Percentiles rank a stretch among this genome's conserved stretches.
Conservation (phyloP, 2,329 filamentous ascomycete genomes). For the Curvularia spicifera region DNA sequence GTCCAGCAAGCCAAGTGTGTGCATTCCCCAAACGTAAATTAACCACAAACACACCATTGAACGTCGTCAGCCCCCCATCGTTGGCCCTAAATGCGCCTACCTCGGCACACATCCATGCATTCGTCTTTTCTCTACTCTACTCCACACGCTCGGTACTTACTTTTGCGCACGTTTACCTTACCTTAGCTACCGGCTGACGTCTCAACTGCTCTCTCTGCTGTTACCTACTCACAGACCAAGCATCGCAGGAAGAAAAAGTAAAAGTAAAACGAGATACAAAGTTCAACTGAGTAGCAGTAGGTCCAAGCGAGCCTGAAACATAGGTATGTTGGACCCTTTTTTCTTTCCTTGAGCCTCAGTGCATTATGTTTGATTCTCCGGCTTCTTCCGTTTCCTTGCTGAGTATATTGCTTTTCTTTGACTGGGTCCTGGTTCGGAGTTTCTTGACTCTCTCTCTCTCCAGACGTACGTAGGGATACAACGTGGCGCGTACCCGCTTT, state of each 20-base stretch:
- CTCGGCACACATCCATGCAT: too few relatives aligned
- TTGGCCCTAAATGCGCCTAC: too few relatives aligned
- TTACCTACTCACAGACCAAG: not conserved
- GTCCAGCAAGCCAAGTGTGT: not conserved
- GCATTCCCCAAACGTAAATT: not conserved
- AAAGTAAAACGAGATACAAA: not conserved
- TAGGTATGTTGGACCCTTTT: not conserved
- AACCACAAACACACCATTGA: not conserved
- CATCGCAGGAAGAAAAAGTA: not conserved
- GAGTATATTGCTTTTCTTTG: not conserved
- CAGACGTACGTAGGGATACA: not conserved
- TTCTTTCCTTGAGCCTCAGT: not conserved
- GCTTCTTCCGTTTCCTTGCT: not conserved
- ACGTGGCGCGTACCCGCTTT: not conserved
- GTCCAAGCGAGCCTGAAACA: not conserved
- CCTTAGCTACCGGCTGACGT: not conserved
- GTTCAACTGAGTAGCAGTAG: too few relatives aligned
- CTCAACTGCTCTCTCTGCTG: not conserved
- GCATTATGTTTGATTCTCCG: not conserved
- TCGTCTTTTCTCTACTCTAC: not conserved
- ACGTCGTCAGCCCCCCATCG: not conserved
- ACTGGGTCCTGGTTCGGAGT: too few relatives aligned
- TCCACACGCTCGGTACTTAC: not conserved
- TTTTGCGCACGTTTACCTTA: not conserved
- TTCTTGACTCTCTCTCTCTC: not conserved